A percentile compares a stretch with the other conserved stretches of the same genome.
Conservation (phyloP, 352 stramenopile species). For the Blastocystis sp. region DNA sequence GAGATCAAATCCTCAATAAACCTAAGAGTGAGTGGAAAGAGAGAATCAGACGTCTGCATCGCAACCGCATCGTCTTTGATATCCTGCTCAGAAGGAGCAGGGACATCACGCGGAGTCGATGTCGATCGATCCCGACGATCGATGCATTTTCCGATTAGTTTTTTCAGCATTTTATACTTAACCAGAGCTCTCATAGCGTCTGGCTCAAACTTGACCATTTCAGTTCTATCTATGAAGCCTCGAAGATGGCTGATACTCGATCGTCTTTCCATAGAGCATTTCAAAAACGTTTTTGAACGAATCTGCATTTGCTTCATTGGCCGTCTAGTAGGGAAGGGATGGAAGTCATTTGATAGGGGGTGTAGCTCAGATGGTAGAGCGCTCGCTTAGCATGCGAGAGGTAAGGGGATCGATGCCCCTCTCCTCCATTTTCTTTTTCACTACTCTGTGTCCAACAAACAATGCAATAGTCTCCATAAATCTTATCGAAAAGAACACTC, state of each 20-base stretch:
- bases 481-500: conserved; percentile 45
- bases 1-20: conserved; percentile 54
- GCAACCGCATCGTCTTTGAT: background rate
- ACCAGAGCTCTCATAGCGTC: conserved; percentile 44
- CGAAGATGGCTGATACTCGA: background rate
- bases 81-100: background rate
- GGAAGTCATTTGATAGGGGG: background rate
- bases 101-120: background rate
- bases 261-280: conserved; percentile 58
- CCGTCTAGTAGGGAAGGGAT: too few relatives aligned
- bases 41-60: background rate
- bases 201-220: conserved; percentile 47
- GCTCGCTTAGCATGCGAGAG: conserved; percentile 62
- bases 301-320: background rate
- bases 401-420: conserved; percentile 62
- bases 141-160: conserved; percentile 24
- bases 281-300: background rate
- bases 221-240: background rate
- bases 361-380: conserved; percentile 63
- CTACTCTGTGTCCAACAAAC: background rate
- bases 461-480: conserved; percentile 30
- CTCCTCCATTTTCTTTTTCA: conserved; percentile 27
- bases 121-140: background rate
- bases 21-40: background rate
- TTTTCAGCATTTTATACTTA: conserved; percentile 53